These are phyloP conservation scores for Hypoxylon sp. DNA, from an alignment of 2,329 filamentous ascomycete species.

Conservation along the genomic window DNA sequence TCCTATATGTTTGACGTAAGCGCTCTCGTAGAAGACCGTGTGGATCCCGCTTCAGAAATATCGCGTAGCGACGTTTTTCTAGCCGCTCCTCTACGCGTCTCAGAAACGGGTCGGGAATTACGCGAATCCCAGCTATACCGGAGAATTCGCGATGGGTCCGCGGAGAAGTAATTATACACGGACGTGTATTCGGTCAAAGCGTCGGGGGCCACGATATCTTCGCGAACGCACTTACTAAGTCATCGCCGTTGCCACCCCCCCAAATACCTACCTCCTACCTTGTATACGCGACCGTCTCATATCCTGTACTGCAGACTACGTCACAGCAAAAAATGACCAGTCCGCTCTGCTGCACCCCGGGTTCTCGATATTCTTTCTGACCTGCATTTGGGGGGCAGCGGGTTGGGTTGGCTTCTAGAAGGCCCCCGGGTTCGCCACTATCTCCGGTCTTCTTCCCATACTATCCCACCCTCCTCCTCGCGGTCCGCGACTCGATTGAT, in stretches of 20 bases:
- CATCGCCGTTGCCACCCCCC: background rate
- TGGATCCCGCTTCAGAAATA: background rate
- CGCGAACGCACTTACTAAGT: conserved; percentile 7
- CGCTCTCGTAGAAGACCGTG: background rate
- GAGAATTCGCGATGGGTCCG: background rate
- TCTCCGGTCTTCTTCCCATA: conserved; percentile 19
- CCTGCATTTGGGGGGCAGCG: background rate
- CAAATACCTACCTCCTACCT: background rate
- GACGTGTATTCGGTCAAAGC: background rate
- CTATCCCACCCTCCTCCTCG: background rate
- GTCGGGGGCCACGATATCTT: background rate
- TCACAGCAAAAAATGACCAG: conserved; percentile 1
- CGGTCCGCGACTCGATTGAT: conserved; percentile 5
- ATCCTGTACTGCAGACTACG: background rate
- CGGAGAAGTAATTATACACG: background rate
- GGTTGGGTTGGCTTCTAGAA: conserved; percentile 3
- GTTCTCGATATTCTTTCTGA: background rate
- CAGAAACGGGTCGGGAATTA: background rate
- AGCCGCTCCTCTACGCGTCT: background rate
- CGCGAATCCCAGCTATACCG: background rate
- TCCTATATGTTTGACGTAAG: background rate
- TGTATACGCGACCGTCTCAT: background rate
- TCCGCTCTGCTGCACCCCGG: background rate
- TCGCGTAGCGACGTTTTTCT: background rate
- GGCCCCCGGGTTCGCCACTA: conserved; percentile 31